Percentiles rank a stretch among this genome's conserved stretches.
These are phyloP conservation scores for Blumeria hordei DNA, from an alignment of 2,329 filamentous ascomycete genomes.

Conservation along the genomic window DNA sequence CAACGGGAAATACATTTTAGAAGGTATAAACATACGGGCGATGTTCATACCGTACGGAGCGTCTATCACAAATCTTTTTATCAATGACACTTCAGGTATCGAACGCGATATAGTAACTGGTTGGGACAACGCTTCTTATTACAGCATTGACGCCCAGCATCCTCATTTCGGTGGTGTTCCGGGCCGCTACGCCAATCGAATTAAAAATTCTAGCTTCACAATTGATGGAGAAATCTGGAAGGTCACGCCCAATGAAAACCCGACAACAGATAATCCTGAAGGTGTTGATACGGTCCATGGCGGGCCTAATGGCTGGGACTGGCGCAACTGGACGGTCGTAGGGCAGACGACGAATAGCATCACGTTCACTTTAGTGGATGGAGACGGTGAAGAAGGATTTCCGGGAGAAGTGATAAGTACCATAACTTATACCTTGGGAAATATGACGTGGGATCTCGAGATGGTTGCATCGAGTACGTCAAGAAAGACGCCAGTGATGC, in stretches of 20 bases:
- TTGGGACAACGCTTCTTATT: constrained; percentile 54
- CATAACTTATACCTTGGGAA: constrained; percentile 46
- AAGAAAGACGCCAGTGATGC: constrained; percentile 62
- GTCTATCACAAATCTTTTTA: constrained; percentile 44
- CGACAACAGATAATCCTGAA: constrained; percentile 22
- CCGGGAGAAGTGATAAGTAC: constrained; percentile 53
- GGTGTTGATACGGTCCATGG: constrained; percentile 45
- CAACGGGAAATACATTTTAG: constrained; percentile 48
- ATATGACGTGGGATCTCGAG: constrained; percentile 44
- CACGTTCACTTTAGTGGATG: constrained; percentile 51
- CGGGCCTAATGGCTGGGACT: constrained; percentile 51
- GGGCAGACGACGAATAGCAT: constrained; percentile 39
- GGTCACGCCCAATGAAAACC: constrained; percentile 38
- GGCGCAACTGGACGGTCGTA: constrained; percentile 54
- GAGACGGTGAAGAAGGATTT: constrained; percentile 52
- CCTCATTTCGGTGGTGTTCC: constrained; percentile 50
- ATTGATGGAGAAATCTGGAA: constrained; percentile 39
- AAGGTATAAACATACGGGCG: constrained; percentile 39
- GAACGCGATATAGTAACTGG: constrained; percentile 48
- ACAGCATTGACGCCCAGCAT: constrained; percentile 37
- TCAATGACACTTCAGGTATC: constrained; percentile 43
- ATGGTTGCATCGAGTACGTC: constrained; percentile 48
- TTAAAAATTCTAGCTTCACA: constrained; percentile 50
- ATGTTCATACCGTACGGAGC: constrained; percentile 54
- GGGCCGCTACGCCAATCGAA: constrained; percentile 59